Evolutionary conservation across 352 stramenopile species (phyloP).

Genomic region (Phytophthora pseudosyringae): DNA sequence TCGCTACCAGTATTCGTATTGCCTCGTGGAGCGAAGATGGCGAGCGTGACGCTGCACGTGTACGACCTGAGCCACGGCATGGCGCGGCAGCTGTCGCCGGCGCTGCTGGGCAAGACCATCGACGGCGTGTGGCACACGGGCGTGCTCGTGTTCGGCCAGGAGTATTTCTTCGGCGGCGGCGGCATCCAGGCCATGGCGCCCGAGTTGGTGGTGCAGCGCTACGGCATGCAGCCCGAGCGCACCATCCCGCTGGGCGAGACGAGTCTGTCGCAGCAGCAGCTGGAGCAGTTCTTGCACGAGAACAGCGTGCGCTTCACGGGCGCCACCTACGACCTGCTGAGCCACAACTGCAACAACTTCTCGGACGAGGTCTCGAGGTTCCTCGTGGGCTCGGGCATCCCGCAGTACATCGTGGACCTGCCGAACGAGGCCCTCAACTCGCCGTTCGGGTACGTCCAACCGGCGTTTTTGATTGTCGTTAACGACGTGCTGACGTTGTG

Average conservation of each 20-base stretch:
- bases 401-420: conserved; percentile 90
- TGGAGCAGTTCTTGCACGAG: conserved; percentile 87
- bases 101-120: conserved; percentile 93
- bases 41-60: conserved; percentile 88
- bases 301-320: conserved; percentile 87
- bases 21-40: conserved; percentile 20
- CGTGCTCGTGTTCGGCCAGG: conserved; percentile 76
- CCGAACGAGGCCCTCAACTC: conserved; percentile 89
- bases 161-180: conserved; percentile 96
- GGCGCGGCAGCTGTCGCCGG: conserved; percentile 85
- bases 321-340: conserved; percentile 94
- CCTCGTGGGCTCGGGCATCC: conserved; percentile 88
- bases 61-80: conserved; percentile 97
- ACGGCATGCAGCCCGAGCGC: conserved; percentile 90
- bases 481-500: conserved; percentile 2
- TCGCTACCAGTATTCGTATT: conserved; percentile 23
- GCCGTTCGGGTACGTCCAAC: conserved; percentile 80
- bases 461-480: background rate
- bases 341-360: conserved; percentile 98
- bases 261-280: conserved; percentile 59
- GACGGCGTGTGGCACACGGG: conserved; percentile 95
- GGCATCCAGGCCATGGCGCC: conserved; percentile 89
- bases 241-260: conserved; percentile 85
- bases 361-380: conserved; percentile 92
- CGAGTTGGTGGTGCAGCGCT: conserved; percentile 72